phyloP scores from a whole-genome alignment of 352 stramenopile species.

The Pythium utonaiense region DNA sequence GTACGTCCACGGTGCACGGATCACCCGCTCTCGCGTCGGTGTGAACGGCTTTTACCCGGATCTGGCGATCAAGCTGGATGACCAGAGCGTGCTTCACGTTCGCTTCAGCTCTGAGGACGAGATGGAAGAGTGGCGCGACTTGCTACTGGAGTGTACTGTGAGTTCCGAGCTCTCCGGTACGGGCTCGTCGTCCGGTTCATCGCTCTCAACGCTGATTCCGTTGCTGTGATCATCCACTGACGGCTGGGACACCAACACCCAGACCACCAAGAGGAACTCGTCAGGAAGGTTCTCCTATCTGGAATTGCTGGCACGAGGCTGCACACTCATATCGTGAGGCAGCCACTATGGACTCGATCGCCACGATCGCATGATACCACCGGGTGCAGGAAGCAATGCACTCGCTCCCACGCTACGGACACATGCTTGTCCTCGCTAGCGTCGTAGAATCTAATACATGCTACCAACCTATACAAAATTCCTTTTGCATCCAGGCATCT shows the following conservation, averaged over 20 bases:
- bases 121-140: conserved; percentile 29
- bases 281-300: conserved; percentile 13
- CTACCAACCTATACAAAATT: too few relatives aligned
- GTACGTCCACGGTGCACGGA: conserved; percentile 46
- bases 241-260: neutral
- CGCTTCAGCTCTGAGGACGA: conserved; percentile 27
- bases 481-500: too few relatives aligned
- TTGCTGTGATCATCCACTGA: conserved; percentile 11
- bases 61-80: conserved; percentile 25
- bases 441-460: neutral
- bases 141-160: conserved; percentile 18
- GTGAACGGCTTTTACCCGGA: conserved; percentile 23
- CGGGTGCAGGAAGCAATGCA: conserved; percentile 19
- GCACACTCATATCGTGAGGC: neutral
- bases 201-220: conserved; percentile 10
- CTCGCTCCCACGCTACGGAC: neutral
- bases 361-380: neutral
- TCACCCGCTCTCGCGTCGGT: conserved; percentile 16
- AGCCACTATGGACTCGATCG: neutral
- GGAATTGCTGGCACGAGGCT: neutral
- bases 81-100: conserved; percentile 21
- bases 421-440: neutral
- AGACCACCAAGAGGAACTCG: conserved; percentile 6
- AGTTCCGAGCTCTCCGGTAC: neutral
- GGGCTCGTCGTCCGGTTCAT: conserved; percentile 7